Conservation (phyloP, 2,329 filamentous ascomycete genomes). For the Epichloe brachyelytri region DNA sequence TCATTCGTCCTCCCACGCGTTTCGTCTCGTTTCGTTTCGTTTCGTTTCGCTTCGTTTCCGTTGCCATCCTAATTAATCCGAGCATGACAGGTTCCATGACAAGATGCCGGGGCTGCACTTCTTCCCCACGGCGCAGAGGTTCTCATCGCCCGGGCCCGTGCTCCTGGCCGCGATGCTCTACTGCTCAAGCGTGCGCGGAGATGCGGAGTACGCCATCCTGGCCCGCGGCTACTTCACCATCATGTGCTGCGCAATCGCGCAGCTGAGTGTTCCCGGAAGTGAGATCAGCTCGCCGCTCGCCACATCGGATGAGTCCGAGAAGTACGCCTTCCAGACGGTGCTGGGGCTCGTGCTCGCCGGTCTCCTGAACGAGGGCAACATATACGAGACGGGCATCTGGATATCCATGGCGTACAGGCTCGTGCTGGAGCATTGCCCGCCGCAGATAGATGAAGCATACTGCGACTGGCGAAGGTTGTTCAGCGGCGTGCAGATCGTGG, state of each 20-base stretch:
- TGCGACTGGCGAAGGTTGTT: slow-evolving; percentile 28
- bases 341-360: slow-evolving; percentile 28
- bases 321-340: slow-evolving; percentile 29
- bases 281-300: slow-evolving; percentile 14
- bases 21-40: neutral
- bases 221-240: slow-evolving; percentile 26
- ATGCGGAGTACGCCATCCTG: slow-evolving; percentile 20
- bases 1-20: neutral
- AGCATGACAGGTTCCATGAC: slow-evolving; percentile 24
- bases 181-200: slow-evolving; percentile 23
- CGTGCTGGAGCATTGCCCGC: slow-evolving; percentile 27
- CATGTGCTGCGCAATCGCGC: slow-evolving; percentile 25
- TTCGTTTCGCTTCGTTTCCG: neutral
- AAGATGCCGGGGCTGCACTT: slow-evolving; percentile 32
- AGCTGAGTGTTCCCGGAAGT: slow-evolving; percentile 24
- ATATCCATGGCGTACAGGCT: slow-evolving; percentile 29
- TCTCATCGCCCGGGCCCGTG: slow-evolving; percentile 28
- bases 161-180: slow-evolving; percentile 31
- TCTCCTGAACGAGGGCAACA: slow-evolving; percentile 27
- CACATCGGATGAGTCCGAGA: slow-evolving; percentile 15
- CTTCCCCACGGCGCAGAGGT: slow-evolving; percentile 27
- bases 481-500: slow-evolving; percentile 26
- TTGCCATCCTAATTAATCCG: neutral
- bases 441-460: slow-evolving; percentile 22
- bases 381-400: slow-evolving; percentile 29